These are phyloP conservation scores for Seiridium cupressi DNA, from an alignment of 2,329 filamentous ascomycete genomes.

Conservation along the genomic window DNA sequence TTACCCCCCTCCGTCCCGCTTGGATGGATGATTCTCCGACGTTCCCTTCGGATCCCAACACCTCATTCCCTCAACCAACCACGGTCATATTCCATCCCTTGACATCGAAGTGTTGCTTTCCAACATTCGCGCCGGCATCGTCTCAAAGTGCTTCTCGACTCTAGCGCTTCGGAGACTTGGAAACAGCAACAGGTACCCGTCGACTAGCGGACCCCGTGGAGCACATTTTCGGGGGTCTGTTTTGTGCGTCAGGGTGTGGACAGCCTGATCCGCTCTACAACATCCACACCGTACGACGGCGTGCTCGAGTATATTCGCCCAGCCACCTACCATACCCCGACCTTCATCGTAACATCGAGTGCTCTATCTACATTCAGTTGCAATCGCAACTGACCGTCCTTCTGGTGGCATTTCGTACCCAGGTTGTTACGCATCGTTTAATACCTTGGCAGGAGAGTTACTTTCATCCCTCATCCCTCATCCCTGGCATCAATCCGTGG, in stretches of 20 bases:
- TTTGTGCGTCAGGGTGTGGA: neutral
- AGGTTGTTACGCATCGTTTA: too few species aligned
- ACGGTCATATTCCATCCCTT: too few species aligned
- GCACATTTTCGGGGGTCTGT: conserved; percentile 3
- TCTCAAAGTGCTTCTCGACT: too few species aligned
- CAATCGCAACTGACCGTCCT: too few species aligned
- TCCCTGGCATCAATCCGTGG: neutral
- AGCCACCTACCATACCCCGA: too few species aligned
- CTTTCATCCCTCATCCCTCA: neutral
- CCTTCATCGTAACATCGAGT: too few species aligned
- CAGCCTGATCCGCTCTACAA: neutral
- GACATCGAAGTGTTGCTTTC: too few species aligned
- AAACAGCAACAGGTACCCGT: neutral
- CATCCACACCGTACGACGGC: conserved; percentile 1
- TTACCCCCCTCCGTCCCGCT: neutral
- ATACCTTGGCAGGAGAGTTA: too few species aligned
- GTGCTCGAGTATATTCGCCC: neutral
- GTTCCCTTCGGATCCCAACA: neutral
- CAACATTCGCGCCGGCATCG: too few species aligned
- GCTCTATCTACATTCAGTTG: too few species aligned
- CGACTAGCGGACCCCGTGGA: neutral
- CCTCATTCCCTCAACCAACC: too few species aligned
- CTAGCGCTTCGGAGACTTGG: neutral
- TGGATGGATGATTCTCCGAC: neutral
- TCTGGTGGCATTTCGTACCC: too few species aligned